Evolutionary conservation across 179 eudicot genomes (phyloP).

Genomic region (Amaranthus tricolor): DNA sequence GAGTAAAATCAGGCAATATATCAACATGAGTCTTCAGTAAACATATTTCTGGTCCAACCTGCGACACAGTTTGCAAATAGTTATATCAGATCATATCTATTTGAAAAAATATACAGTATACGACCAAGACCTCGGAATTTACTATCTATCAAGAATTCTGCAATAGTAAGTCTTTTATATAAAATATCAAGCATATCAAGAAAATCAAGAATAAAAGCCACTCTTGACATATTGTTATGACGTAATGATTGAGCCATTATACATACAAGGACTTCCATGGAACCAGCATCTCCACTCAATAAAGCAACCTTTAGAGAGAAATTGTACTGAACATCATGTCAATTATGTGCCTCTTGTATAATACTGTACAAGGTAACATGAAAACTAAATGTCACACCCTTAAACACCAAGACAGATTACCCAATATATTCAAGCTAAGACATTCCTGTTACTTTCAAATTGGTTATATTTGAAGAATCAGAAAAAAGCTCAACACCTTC

Average conservation of each 20-base stretch:
- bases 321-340: background rate
- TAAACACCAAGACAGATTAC: background rate
- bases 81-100: background rate
- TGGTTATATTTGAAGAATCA: background rate
- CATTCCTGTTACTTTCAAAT: background rate
- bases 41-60: constrained; percentile 95
- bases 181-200: background rate
- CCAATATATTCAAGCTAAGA: background rate
- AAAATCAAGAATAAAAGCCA: background rate
- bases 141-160: background rate
- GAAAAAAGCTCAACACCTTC: background rate
- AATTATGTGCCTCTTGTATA: background rate
- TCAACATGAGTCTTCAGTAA: constrained; percentile 93
- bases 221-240: background rate
- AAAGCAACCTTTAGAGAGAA: background rate
- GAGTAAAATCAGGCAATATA: constrained; percentile 86
- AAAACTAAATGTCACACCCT: background rate
- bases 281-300: background rate
- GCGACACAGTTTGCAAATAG: constrained; percentile 17
- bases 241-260: background rate
- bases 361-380: background rate
- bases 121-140: constrained; percentile 1
- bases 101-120: background rate
- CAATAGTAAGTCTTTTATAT: background rate
- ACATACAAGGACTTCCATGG: background rate